These are phyloP conservation scores for Solanum paucissectum DNA, from an alignment of 257 asterid species.

Conservation along the genomic window DNA sequence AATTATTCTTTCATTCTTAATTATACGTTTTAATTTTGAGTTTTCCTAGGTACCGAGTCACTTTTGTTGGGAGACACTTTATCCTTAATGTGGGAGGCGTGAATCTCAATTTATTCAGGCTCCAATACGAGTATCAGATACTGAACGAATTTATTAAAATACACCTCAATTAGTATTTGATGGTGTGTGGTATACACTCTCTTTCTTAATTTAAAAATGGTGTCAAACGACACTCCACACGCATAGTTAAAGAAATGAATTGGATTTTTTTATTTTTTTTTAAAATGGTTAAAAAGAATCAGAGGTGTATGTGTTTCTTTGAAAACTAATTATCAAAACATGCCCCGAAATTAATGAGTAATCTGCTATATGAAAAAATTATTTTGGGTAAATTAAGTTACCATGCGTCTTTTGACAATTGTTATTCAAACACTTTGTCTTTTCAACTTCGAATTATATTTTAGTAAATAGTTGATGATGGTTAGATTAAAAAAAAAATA, in stretches of 20 bases:
- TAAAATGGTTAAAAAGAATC: neutral
- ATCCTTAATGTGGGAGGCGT: neutral
- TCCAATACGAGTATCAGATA: neutral
- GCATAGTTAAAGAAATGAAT: neutral
- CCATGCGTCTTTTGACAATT: neutral
- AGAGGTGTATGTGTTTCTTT: rapidly evolving
- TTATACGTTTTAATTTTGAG: neutral
- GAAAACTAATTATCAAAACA: neutral
- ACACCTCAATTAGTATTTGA: neutral
- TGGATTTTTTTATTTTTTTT: no score
- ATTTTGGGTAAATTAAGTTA: neutral
- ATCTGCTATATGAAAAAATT: neutral
- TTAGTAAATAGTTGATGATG: neutral
- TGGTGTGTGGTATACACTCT: neutral
- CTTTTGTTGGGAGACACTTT: neutral
- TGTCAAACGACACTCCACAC: neutral
- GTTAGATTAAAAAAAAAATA: neutral
- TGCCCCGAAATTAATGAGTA: neutral
- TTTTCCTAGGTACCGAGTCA: neutral
- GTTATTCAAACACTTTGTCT: neutral
- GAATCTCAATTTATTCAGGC: neutral
- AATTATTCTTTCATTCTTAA: no score
- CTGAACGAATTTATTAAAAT: neutral
- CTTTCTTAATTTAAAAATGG: neutral
- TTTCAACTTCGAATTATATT: neutral